These are phyloP conservation scores for Dactylellina sp. DNA, from an alignment of 2,329 filamentous ascomycete genomes.

Conservation along the genomic window DNA sequence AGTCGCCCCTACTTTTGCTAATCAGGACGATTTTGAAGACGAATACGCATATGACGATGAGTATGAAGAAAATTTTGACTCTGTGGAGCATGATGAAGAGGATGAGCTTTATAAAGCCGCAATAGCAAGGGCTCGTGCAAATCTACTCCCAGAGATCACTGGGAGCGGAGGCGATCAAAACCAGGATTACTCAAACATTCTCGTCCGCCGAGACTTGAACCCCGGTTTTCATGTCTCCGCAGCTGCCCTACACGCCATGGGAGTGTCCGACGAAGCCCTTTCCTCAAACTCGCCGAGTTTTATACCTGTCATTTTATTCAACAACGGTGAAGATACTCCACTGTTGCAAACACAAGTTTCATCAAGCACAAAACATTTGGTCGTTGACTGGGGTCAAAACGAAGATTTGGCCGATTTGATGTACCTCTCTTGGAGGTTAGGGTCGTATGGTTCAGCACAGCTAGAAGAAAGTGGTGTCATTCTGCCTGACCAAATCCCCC, in stretches of 20 bases:
- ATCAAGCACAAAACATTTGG: background rate
- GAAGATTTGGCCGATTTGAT: background rate
- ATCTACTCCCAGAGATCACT: background rate
- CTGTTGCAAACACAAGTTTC: background rate
- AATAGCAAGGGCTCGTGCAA: slow-evolving; percentile 8
- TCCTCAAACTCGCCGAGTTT: background rate
- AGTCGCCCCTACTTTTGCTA: background rate
- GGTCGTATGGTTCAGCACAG: background rate
- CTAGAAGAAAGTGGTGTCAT: background rate
- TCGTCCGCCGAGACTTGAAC: background rate
- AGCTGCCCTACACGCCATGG: background rate
- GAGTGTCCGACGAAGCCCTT: background rate
- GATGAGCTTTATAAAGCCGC: background rate
- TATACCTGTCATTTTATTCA: background rate
- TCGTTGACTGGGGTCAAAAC: slow-evolving; percentile 1
- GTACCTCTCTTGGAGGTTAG: slow-evolving; percentile 10
- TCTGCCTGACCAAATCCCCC: slow-evolving; percentile 1
- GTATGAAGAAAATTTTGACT: background rate
- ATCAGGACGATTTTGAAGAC: background rate
- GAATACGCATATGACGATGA: slow-evolving; percentile 11
- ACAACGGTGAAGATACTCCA: background rate
- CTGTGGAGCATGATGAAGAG: slow-evolving; percentile 8
- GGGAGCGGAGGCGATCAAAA: background rate
- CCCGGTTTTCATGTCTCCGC: background rate
- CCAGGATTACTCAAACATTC: background rate